A percentile compares a stretch with the other conserved stretches of the same genome.
phyloP scores from a whole-genome alignment of 352 stramenopile genomes.

The Globisporangium apiculatum region DNA sequence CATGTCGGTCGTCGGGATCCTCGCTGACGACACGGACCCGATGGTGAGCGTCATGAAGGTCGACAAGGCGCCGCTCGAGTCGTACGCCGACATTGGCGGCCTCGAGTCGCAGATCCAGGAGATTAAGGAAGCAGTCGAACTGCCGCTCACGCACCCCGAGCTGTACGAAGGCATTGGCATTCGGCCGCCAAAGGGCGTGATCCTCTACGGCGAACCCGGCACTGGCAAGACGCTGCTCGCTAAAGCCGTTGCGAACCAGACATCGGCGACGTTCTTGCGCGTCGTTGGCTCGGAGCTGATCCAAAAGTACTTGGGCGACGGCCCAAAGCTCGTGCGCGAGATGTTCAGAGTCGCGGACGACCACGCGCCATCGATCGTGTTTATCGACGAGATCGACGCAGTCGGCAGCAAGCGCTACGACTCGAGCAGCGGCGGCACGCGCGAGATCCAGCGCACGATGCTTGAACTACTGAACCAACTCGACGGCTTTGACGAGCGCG shows the following conservation, averaged over 20 bases:
- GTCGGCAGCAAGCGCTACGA: slow-evolving; percentile 99
- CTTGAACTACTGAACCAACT: slow-evolving; percentile 99
- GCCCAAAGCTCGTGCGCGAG: slow-evolving; percentile 99
- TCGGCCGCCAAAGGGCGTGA: slow-evolving; percentile 98
- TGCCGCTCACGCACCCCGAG: slow-evolving; percentile 98
- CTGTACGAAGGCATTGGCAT: slow-evolving; percentile 99
- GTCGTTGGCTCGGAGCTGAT: slow-evolving; percentile 99
- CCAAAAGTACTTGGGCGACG: slow-evolving; percentile 99
- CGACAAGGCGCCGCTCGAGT: slow-evolving; percentile 98
- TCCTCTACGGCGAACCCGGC: slow-evolving; percentile 99
- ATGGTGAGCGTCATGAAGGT: slow-evolving; percentile 99
- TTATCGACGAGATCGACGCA: slow-evolving; percentile 99
- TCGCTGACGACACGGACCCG: slow-evolving; percentile 98
- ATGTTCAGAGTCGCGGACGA: slow-evolving; percentile 99
- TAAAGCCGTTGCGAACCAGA: slow-evolving; percentile 99
- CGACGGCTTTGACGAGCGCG: slow-evolving; percentile 99
- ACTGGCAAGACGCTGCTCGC: slow-evolving; percentile 99
- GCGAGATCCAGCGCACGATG: slow-evolving; percentile 99
- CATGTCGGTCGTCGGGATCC: slow-evolving; percentile 98
- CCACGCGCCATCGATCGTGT: slow-evolving; percentile 98
- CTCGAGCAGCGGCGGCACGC: slow-evolving; percentile 94
- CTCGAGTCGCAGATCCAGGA: slow-evolving; percentile 97
- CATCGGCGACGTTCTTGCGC: slow-evolving; percentile 98
- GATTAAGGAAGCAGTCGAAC: slow-evolving; percentile 93
- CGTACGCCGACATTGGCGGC: slow-evolving; percentile 99